These are phyloP conservation scores for Leptoxyphium fumago DNA, from an alignment of 2,329 filamentous ascomycete genomes.

Conservation along the genomic window DNA sequence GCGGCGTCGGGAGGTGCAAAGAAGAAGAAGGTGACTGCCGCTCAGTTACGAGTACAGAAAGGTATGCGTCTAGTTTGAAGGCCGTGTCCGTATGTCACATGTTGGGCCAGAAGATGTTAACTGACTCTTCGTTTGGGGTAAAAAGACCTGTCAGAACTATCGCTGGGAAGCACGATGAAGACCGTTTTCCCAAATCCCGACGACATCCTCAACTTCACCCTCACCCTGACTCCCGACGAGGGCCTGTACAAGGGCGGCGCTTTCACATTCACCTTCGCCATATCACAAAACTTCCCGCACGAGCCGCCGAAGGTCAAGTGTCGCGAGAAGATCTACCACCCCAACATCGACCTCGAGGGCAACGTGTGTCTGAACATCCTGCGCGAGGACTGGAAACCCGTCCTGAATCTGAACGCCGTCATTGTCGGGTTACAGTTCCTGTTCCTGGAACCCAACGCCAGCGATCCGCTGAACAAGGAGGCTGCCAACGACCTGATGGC, in stretches of 20 bases:
- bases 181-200: slow-evolving; percentile 70
- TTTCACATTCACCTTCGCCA: slow-evolving; percentile 82
- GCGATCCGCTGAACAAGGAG: slow-evolving; percentile 96
- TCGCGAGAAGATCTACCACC: slow-evolving; percentile 96
- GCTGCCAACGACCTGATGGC: slow-evolving; percentile 80
- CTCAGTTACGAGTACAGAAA: slow-evolving; percentile 90
- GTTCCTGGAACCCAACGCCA: slow-evolving; percentile 94
- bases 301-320: slow-evolving; percentile 96
- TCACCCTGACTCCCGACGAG: slow-evolving; percentile 75
- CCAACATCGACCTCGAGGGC: slow-evolving; percentile 93
- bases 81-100: too few species aligned
- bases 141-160: slow-evolving; percentile 69
- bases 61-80: slow-evolving; percentile 36
- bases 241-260: slow-evolving; percentile 74
- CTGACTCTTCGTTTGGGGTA: too few species aligned
- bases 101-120: too few species aligned
- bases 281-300: slow-evolving; percentile 91
- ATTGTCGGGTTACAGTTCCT: slow-evolving; percentile 92
- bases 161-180: slow-evolving; percentile 64
- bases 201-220: slow-evolving; percentile 71
- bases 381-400: slow-evolving; percentile 97
- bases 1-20: slow-evolving; percentile 64
- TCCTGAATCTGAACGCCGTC: slow-evolving; percentile 89
- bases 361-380: slow-evolving; percentile 98
- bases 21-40: slow-evolving; percentile 98